Percentiles rank a stretch among this genome's conserved stretches.
Evolutionary conservation across 768 basidiomycete species (phyloP).

Genomic region (Tubosaeta sp.): DNA sequence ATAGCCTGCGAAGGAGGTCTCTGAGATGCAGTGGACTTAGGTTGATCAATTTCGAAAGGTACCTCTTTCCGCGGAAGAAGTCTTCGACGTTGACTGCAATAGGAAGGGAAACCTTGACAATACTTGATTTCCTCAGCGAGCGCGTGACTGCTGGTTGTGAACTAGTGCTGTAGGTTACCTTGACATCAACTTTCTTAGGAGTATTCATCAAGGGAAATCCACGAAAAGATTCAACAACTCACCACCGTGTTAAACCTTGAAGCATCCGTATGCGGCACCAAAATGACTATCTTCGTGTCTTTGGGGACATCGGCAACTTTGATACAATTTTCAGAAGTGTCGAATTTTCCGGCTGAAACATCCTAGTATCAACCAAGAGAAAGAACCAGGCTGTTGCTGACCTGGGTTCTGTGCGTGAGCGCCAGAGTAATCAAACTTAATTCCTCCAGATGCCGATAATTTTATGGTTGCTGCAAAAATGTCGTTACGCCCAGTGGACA

Average conservation of each 20-base stretch:
- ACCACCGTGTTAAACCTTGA: conserved; percentile 62
- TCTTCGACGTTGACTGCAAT: conserved; percentile 94
- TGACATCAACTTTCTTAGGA: conserved; percentile 62
- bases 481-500: conserved; percentile 70
- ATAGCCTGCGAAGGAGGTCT: conserved; percentile 48
- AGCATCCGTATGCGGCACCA: conserved; percentile 64
- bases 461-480: conserved; percentile 51
- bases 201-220: conserved; percentile 1
- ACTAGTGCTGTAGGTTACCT: conserved; percentile 63
- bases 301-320: conserved; percentile 45
- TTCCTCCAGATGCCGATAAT: conserved; percentile 51
- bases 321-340: conserved; percentile 41
- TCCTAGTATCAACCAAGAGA: conserved; percentile 12
- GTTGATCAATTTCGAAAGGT: background rate
- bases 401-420: conserved; percentile 37
- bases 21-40: background rate
- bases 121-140: conserved; percentile 48
- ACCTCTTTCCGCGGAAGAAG: conserved; percentile 88
- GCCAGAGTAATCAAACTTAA: conserved; percentile 42
- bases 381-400: conserved; percentile 10
- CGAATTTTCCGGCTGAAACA: conserved; percentile 25
- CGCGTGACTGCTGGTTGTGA: conserved; percentile 51
- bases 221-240: conserved; percentile 18
- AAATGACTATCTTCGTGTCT: conserved; percentile 43
- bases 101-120: conserved; percentile 69